phyloP scores from a whole-genome alignment of 345 rosid species.

The Pugionium dolabratum region DNA sequence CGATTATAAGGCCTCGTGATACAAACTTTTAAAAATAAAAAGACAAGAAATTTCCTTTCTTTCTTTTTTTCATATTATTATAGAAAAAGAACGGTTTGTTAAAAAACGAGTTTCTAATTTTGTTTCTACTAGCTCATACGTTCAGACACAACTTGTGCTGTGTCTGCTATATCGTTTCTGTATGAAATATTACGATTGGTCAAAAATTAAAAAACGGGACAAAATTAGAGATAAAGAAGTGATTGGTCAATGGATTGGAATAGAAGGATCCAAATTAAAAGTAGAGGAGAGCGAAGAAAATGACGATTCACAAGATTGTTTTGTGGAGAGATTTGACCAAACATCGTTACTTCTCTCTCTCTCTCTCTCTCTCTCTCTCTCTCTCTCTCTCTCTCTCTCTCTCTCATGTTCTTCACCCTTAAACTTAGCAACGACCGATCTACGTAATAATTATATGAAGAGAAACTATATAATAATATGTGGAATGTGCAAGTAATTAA shows the following conservation, averaged over 20 bases:
- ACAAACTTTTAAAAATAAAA: too few relatives aligned
- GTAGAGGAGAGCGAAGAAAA: constrained; percentile 35
- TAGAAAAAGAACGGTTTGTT: constrained; percentile 32
- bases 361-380: constrained; percentile 17
- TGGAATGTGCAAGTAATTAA: constrained; percentile 14
- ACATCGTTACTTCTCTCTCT: constrained; percentile 8
- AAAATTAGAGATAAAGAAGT: constrained; percentile 34
- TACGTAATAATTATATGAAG: background rate
- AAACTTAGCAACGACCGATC: constrained; percentile 30
- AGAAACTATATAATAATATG: constrained; percentile 24
- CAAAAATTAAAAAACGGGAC: constrained; percentile 10
- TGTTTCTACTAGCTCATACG: constrained; percentile 5
- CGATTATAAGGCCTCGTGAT: too few relatives aligned
- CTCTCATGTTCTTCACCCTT: constrained; percentile 38
- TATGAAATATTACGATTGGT: background rate
- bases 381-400: background rate
- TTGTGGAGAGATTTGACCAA: constrained; percentile 32
- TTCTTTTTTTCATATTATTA: too few relatives aligned
- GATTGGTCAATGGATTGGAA: constrained; percentile 48
- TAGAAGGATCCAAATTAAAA: constrained; percentile 42
- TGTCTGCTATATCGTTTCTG: constrained; percentile 13
- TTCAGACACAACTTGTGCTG: constrained; percentile 31
- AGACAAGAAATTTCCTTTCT: too few relatives aligned
- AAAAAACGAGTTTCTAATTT: constrained; percentile 12
- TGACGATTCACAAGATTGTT: constrained; percentile 26